Percentiles rank a stretch among this genome's conserved stretches.
phyloP scores from a whole-genome alignment of 352 stramenopile species.

The Sclerospora graminicola region DNA sequence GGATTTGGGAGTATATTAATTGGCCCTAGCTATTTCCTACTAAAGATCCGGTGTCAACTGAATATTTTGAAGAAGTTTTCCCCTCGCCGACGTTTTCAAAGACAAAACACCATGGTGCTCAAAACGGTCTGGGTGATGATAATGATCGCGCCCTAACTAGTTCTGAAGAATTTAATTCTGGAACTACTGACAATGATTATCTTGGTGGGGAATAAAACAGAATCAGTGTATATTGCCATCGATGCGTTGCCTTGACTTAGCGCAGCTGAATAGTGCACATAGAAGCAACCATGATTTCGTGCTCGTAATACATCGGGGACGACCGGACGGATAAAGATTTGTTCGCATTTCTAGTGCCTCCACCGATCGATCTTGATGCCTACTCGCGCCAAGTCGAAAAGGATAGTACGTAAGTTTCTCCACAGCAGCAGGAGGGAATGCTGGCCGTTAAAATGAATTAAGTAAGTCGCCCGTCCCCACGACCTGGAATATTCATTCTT shows the following conservation, averaged over 20 bases:
- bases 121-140: slow-evolving; percentile 8
- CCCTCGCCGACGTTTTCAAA: slow-evolving; percentile 34
- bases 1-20: slow-evolving; percentile 83
- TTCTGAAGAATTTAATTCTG: slow-evolving; percentile 5
- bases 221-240: slow-evolving; percentile 10
- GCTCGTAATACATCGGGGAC: slow-evolving; percentile 78
- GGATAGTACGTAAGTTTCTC: too few species aligned
- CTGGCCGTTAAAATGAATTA: too few species aligned
- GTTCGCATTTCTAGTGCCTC: too few species aligned
- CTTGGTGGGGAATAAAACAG: slow-evolving; percentile 8
- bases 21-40: slow-evolving; percentile 51
- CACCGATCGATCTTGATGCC: too few species aligned
- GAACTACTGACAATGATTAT: too few species aligned
- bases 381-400: slow-evolving; percentile 71
- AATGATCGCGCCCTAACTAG: slow-evolving; percentile 1
- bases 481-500: slow-evolving; percentile 16
- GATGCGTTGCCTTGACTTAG: slow-evolving; percentile 3
- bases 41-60: slow-evolving; percentile 39
- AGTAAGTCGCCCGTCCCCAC: slow-evolving; percentile 1
- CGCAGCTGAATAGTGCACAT: slow-evolving; percentile 12
- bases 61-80: too few species aligned
- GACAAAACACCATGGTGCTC: slow-evolving; percentile 26
- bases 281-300: slow-evolving; percentile 54
- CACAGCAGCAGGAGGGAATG: slow-evolving; percentile 6
- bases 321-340: slow-evolving; percentile 78